phyloP scores from a whole-genome alignment of 371 early-diverging fungal species.

The Lichtheimia ramosa region DNA sequence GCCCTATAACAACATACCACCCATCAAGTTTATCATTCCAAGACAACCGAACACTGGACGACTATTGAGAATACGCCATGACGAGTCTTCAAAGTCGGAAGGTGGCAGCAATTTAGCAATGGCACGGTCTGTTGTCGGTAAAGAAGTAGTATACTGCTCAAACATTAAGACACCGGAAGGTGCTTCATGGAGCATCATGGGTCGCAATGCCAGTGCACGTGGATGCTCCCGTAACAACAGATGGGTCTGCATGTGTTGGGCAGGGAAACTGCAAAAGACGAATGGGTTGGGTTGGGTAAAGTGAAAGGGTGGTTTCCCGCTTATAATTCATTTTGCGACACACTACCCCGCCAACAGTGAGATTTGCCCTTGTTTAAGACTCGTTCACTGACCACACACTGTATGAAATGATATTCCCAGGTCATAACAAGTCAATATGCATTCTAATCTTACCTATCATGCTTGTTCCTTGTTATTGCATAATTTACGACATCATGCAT shows the following conservation, averaged over 20 bases:
- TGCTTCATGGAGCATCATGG: slow-evolving; percentile 47
- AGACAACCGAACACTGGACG: slow-evolving; percentile 74
- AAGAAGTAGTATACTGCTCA: slow-evolving; percentile 24
- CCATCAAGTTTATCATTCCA: slow-evolving; percentile 63
- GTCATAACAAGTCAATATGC: too few species aligned
- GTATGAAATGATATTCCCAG: too few species aligned
- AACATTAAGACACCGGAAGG: slow-evolving; percentile 50
- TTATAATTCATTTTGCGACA: too few species aligned
- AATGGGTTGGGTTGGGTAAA: neutral
- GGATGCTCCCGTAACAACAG: slow-evolving; percentile 49
- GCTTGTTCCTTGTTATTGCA: too few species aligned
- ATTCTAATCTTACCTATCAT: too few species aligned
- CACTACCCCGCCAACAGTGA: too few species aligned
- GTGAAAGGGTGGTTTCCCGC: too few species aligned
- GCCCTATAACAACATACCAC: too few species aligned
- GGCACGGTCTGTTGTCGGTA: slow-evolving; percentile 25
- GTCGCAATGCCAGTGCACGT: slow-evolving; percentile 49
- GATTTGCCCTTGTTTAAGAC: too few species aligned
- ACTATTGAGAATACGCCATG: slow-evolving; percentile 50
- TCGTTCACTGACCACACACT: too few species aligned
- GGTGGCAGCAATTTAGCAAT: slow-evolving; percentile 46
- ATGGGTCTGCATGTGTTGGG: slow-evolving; percentile 43
- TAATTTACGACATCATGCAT: too few species aligned
- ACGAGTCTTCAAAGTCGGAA: slow-evolving; percentile 46
- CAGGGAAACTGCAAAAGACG: neutral